Evolutionary conservation across 257 asterid genomes (phyloP), one percentile per base, ranked within the genome.

Genomic region (Ballota nigra): DNA sequence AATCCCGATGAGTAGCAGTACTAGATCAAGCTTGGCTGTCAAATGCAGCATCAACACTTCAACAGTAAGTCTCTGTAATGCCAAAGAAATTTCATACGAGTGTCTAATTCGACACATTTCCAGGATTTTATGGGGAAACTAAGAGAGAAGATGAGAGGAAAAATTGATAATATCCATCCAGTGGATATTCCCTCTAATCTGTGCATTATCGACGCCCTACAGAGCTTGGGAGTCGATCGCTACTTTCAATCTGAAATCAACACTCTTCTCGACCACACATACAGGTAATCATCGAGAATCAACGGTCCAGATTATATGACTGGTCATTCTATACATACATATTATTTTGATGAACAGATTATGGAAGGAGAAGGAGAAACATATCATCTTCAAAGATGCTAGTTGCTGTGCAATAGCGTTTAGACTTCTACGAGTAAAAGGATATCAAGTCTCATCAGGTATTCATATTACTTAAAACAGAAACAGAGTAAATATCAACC

Each of bases 341-440:
- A 8, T 1, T 34, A 6, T 8, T 36, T 0, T 36, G 52, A 43
- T 43, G 52, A 43, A 43, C 52, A 70, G 86, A 63, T 51, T 31
- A 0, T 83, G 87, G 88, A 77, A 68, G 29, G 60, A 16, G 56
- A 77, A n/a, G n/a, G n/a, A n/a, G n/a, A n/a, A 51, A 45, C 75
- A 71, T 3, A 71, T 83, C 9, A 47, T 16, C 10, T 74, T 73
- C 38, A 36, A 70, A 5, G 77, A 78, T 26, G 33, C 69, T 11
- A 12, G 63, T 12, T 66, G 71, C 68, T 68, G 56, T 22, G 87
- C 87, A n/a, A 18, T 78, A 72, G 83, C 86, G 38, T 85, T 85
- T 73, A 76, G 90, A 33, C 84, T 74, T 26, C 13, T 83, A 22
- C 53, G 87, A 45, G 45, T 53, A 20, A 59, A 65, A 19, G 77